Evolutionary conservation across 208 protist species (phyloP), one percentile per base, ranked within the genome.

Genomic region (Porcisia hertigi): DNA sequence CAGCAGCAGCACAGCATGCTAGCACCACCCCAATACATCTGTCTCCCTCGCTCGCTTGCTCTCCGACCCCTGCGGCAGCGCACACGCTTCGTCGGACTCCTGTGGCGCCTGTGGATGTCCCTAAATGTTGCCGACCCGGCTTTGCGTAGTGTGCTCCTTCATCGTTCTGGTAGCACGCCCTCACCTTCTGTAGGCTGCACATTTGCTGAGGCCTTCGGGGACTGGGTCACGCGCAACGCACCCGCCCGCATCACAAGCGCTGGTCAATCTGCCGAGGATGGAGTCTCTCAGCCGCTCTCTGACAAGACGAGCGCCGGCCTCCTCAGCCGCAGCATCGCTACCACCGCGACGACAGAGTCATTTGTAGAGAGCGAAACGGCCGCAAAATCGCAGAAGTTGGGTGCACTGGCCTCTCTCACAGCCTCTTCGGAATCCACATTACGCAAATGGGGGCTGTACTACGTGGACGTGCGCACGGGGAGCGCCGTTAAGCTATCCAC

Each of bases 91-190:
- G 80, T 82, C 0, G 90, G 90, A 6, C 62, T 94, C 43, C 69
- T 94, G 52, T 92, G 90, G 87, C 88, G 90, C 52, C 77, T 92
- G 23, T 86, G 81, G 79, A 41, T 73, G 52, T 80, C 89, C 2
- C 54, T 91, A 18, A 80, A 84, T 71, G 41, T 41, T 36, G 73
- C 54, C 73, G 83, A 64, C 57, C 84, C 39, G 72, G 73, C 69
- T n/a, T 59, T 76, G 67, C 47, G 58, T 47, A 71, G 69, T 7
- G 64, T 81, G 9, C 25, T 82, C 7, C 25, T 80, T 57, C 72
- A 69, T 14, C 71, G 76, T 25, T 69, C 77, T 43, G 66, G 73
- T 5, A 73, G 67, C 41, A 71, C 39, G 62, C 76, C 34, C 63
- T 69, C 66, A 78, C 80, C 69, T 14, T 77, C 20, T 77, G 79